Base-by-base conservation (phyloP, 169 alveolate genomes). In the Cryptosporidium canis region DNA sequence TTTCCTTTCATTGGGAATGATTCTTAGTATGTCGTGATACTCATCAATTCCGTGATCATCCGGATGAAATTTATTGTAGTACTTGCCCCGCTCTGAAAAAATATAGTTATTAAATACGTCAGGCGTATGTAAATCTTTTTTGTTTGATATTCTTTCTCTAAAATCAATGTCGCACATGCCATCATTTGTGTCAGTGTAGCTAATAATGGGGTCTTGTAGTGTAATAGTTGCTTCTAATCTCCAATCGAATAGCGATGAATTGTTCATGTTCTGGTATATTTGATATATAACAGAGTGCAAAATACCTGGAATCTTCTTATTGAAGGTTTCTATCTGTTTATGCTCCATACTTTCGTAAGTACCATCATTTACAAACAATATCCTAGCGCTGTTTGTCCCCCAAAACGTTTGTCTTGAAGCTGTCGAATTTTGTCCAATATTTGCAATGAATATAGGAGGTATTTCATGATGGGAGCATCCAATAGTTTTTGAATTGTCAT, bases 401-500 rank as follows among this genome's bases (percentile, higher is more conserved):
- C 87, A 77, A 58, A 77, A 77, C 4, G 87, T 77, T 58, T 58
- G 68, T 27, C 87, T 55, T 39, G 87, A 77, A 14, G 72, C 87
- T 11, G 77, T 29, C 8, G 39, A 41, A 63, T 55, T 58, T 41
- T 39, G n/a, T 21, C 87, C 87, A 12, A 77, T 41, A 61, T 77
- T 77, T 2, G 63, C 43, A 41, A 77, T 55, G 21, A 47, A 77
- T 58, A 77, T 77, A 16, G 87, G 12, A 14, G 67, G 33, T 24
- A 48, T 12, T 7, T 18, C 44, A 29, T 12, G 37, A 12, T 12
- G 27, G 11, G 21, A n/a, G 5, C n/a, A 24, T 3, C 7, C 11
- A 21, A 37, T 18, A 5, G 11, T 29, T 41, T 58, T 58, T 58
- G 53, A 12, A 21, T 39, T 61, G 14, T 77, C 66, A 39, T n/a